phyloP scores from a whole-genome alignment of 352 stramenopile genomes.

The Plasmopara viticola region DNA sequence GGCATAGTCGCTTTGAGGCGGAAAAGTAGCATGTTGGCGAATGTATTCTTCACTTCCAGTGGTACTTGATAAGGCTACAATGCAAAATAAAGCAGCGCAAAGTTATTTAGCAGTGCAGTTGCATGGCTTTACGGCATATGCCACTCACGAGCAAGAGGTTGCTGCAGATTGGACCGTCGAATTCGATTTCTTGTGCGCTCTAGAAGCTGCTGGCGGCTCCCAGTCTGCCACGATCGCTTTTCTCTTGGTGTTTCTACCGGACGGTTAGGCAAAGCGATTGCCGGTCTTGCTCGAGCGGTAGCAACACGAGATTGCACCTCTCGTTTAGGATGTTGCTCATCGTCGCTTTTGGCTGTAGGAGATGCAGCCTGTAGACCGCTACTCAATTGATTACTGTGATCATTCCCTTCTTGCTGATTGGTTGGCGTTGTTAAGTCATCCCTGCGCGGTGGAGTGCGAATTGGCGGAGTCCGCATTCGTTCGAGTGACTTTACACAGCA shows the following conservation, averaged over 20 bases:
- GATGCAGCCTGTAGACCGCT: background rate
- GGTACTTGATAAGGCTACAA: background rate
- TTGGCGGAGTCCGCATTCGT: conserved; percentile 12
- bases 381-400: background rate
- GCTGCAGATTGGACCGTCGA: conserved; percentile 12
- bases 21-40: background rate
- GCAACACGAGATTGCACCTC: background rate
- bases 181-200: conserved; percentile 13
- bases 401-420: conserved; percentile 18
- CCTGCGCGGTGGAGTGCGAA: conserved; percentile 2
- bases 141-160: conserved; percentile 18
- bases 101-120: background rate
- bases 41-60: background rate
- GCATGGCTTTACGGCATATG: background rate
- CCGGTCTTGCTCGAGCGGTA: conserved; percentile 2
- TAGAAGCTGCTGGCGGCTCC: conserved; percentile 14
- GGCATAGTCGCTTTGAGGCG: conserved; percentile 13
- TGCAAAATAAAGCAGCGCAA: background rate
- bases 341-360: conserved; percentile 16
- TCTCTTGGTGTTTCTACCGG: background rate
- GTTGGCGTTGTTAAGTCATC: background rate
- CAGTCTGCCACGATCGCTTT: conserved; percentile 7
- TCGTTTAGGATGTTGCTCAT: conserved; percentile 3
- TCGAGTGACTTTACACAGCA: background rate
- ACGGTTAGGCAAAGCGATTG: background rate